Evolutionary conservation across 2,329 filamentous ascomycete genomes (phyloP).

Genomic region (Scleromitrula shiraiana): DNA sequence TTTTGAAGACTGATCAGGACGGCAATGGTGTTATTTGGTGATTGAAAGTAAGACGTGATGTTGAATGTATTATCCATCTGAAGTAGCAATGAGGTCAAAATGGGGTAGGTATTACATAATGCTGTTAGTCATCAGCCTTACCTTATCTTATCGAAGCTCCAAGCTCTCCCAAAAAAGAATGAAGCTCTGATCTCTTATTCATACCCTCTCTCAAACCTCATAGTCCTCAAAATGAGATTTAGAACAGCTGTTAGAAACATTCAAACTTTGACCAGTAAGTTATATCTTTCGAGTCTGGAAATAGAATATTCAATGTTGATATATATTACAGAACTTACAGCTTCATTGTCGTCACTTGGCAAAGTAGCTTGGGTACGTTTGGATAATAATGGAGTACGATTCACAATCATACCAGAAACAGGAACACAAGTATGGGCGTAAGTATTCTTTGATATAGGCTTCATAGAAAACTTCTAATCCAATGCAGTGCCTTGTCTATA

Average conservation of each 20-base stretch:
- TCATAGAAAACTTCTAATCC: slow-evolving; percentile 24
- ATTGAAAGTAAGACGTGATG: background rate
- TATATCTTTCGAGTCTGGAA: background rate
- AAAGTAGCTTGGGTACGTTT: slow-evolving; percentile 49
- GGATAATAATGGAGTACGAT: slow-evolving; percentile 78
- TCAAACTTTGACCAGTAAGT: slow-evolving; percentile 55
- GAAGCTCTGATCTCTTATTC: background rate
- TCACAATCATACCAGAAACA: slow-evolving; percentile 91
- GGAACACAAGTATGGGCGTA: slow-evolving; percentile 96
- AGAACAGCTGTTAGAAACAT: slow-evolving; percentile 59
- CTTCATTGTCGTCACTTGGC: slow-evolving; percentile 51
- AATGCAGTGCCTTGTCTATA: slow-evolving; percentile 48
- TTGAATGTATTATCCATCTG: background rate
- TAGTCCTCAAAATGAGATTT: slow-evolving; percentile 48
- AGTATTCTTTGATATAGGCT: slow-evolving; percentile 38
- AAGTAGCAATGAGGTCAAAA: background rate
- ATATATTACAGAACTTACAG: slow-evolving; percentile 47
- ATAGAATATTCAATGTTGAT: slow-evolving; percentile 11
- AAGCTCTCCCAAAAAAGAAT: background rate
- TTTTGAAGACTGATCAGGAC: background rate
- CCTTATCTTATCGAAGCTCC: background rate
- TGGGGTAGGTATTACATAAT: background rate
- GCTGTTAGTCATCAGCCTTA: slow-evolving; percentile 2
- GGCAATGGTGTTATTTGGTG: too few species aligned
- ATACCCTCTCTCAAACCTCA: background rate